These are phyloP conservation scores for Hansfordia pulvinata DNA, from an alignment of 2,329 filamentous ascomycete species.

Conservation along the genomic window DNA sequence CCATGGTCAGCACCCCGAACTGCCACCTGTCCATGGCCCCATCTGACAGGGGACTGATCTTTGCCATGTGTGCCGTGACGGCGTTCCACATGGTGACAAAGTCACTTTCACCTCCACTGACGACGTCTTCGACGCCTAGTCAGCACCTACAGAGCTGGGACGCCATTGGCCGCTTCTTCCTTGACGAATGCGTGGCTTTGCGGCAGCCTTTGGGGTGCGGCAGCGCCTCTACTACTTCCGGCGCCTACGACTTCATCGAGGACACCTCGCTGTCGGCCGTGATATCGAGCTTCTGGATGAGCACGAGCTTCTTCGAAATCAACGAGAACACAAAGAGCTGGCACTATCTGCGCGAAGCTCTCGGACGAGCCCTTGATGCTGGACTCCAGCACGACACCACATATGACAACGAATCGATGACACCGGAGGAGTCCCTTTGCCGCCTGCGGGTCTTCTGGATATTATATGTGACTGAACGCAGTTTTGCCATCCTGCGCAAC, in stretches of 20 bases:
- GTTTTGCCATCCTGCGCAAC: slow-evolving; percentile 50
- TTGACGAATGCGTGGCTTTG: slow-evolving; percentile 43
- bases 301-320: slow-evolving; percentile 46
- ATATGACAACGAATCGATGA: slow-evolving; percentile 32
- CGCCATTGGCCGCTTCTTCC: slow-evolving; percentile 36
- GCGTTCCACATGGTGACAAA: slow-evolving; percentile 34
- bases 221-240: no score
- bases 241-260: slow-evolving; percentile 43
- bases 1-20: slow-evolving; percentile 29
- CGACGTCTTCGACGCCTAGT: no score
- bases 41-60: slow-evolving; percentile 30
- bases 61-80: slow-evolving; percentile 43
- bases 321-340: slow-evolving; percentile 48
- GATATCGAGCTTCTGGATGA: slow-evolving; percentile 50
- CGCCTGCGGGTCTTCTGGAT: slow-evolving; percentile 47
- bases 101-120: slow-evolving; percentile 21
- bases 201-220: no score
- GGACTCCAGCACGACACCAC: slow-evolving; percentile 43
- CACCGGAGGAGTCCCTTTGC: slow-evolving; percentile 36
- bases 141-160: slow-evolving; percentile 28
- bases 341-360: slow-evolving; percentile 47
- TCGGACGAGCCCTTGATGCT: slow-evolving; percentile 43
- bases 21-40: no score
- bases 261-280: slow-evolving; percentile 38
- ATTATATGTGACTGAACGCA: slow-evolving; percentile 46